Evolutionary conservation across 2,329 filamentous ascomycete genomes (phyloP).

Genomic region (Exophiala sp.): DNA sequence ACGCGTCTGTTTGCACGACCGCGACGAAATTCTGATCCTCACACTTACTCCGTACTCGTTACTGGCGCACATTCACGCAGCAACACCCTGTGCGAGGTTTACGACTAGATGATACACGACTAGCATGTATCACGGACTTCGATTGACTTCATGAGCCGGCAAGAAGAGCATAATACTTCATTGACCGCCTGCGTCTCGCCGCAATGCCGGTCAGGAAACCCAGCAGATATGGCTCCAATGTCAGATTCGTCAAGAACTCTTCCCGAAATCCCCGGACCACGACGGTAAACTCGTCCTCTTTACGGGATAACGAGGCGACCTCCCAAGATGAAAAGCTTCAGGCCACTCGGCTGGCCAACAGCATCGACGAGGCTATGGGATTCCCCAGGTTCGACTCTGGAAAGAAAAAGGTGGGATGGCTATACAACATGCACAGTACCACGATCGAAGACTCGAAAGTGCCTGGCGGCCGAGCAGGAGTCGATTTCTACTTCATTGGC

Average conservation of each 20-base stretch:
- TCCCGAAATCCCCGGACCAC: constrained; percentile 52
- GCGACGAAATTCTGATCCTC: too few relatives aligned
- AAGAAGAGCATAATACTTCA: not conserved
- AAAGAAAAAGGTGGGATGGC: constrained; percentile 81
- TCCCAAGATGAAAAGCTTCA: constrained; percentile 92
- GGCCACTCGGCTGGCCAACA: constrained; percentile 74
- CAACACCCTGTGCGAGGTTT: too few relatives aligned
- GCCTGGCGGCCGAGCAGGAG: constrained; percentile 77
- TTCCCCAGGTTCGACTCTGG: constrained; percentile 89
- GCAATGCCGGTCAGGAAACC: constrained; percentile 49
- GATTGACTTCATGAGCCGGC: too few relatives aligned
- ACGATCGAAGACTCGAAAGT: constrained; percentile 78
- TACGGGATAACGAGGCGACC: constrained; percentile 75
- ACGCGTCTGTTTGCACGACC: too few relatives aligned
- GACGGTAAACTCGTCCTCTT: constrained; percentile 73
- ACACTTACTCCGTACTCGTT: too few relatives aligned
- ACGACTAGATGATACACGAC: too few relatives aligned
- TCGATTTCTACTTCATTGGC: constrained; percentile 97
- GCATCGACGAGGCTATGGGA: constrained; percentile 92
- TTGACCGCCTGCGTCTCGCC: constrained; percentile 14
- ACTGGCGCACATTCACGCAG: too few relatives aligned
- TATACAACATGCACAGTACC: constrained; percentile 92
- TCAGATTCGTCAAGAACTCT: constrained; percentile 41
- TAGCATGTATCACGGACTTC: too few relatives aligned
- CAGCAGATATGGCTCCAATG: constrained; percentile 64